Base-by-base conservation (phyloP, 2,329 filamentous ascomycete species). In the Diaporthe nobilis region DNA sequence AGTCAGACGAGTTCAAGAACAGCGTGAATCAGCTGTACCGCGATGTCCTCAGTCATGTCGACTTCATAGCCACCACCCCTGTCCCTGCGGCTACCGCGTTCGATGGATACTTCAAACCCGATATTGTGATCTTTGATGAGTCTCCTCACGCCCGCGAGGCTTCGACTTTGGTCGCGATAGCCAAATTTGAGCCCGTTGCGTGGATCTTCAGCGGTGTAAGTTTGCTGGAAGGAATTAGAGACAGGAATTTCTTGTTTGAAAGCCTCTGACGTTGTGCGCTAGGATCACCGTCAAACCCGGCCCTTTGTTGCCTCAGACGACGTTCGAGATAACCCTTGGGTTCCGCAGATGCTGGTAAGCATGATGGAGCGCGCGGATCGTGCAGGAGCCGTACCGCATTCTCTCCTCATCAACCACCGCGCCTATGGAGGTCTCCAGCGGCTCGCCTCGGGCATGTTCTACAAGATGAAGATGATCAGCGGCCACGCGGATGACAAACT, bases 51-150 rank as follows among this genome's bases (percentile, higher is more conserved):
- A 77, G 76, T 2, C 78, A 82, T 3, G 82, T 85, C 0, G 86
- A 88, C 63, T 88, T 88, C 71, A 81, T 88, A 2, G 86, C 86
- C 0, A 87, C 87, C 0, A 88, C 87, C 1, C 87, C 87, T 0
- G 86, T 87, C 0, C 85, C 86, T 4, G 84, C 85, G 0, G 83
- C 81, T 5, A 83, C 83, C 0, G 78, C 80, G 0, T 86, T 88
- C 47, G 78, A 82, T 0, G 82, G 80, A 2, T 80, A 95, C 9
- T 95, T 95, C 44, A 93, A 94, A 78, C 94, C 95, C 0, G 94
- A 97, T 79, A 92, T 98, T 78, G 91, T 97, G 0, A 96, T 98
- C 81, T 94, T 97, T 77, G 95, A 96, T 58, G 95, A 97, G 82
- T 85, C 86, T 0, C 85, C 86, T 0, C 87, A 88, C 60, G 85